Base-by-base conservation (phyloP, 331 rosid species). In the Quercus tomentella region DNA sequence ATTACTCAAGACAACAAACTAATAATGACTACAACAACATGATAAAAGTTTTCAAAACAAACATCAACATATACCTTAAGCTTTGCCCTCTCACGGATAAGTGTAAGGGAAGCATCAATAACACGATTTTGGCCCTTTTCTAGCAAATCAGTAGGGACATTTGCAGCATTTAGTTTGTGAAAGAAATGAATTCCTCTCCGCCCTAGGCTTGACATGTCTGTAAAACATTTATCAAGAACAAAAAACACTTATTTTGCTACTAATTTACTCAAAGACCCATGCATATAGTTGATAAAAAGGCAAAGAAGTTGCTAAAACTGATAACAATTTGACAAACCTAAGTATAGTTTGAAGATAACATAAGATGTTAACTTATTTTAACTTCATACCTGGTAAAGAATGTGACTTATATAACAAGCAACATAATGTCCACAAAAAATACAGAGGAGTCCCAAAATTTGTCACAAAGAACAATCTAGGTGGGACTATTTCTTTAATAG, bases 71-170 rank as follows among this genome's bases (percentile, higher is more conserved):
- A 70, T 68, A 86, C 98, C 99, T 93, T 90, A 51, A 96, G 97
- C 87, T 90, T 96, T 33, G 98, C 97, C 73, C 99, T 92, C 82
- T 96, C 99, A 31, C 98, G 91, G 81, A 96, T 96, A 31, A 96
- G 97, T 5, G 99, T 96, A 67, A 96, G 97, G 54, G 99, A 95
- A 76, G 98, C 99, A 79, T 93, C 98, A 23, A 95, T 88, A 14
- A 93, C 97, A 43, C 97, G 92, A 76, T 30, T 84, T 76, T 90
- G 99, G 23, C 99, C 94, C 16, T 88, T 89, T 66, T 88, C 91
- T 51, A 94, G 72, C 83, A 90, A 79, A 79, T 76, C 83, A 77
- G 73, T 4, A 18, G 97, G 83, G 30, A 95, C 89, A 63, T 80
- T 90, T 30, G 96, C 82, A n/a, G 92, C 75, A 78, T 87, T 88